Evolutionary conservation across 495 filamentous ascomycete species (phyloP).

Genomic region (Evansstolkia leycettana): DNA sequence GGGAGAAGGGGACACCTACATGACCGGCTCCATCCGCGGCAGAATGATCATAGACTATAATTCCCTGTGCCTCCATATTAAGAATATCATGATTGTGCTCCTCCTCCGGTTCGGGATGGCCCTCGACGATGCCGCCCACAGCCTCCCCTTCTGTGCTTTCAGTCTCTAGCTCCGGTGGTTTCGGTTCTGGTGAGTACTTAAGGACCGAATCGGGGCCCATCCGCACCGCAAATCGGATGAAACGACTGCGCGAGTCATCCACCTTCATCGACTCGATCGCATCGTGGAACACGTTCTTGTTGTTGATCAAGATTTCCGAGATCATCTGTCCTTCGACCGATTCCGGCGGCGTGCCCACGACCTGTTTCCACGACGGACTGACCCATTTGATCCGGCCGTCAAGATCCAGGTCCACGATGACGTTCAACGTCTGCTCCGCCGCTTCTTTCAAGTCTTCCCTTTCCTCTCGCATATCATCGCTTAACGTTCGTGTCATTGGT

Average conservation of each 20-base stretch:
- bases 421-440: conserved; percentile 89
- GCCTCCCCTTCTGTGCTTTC: conserved; percentile 5
- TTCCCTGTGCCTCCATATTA: conserved; percentile 87
- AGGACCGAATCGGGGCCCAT: conserved; percentile 59
- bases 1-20: conserved; percentile 47
- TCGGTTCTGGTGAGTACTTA: conserved; percentile 43
- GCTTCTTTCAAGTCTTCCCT: conserved; percentile 88
- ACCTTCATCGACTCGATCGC: conserved; percentile 79
- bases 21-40: conserved; percentile 73
- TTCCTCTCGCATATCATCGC: conserved; percentile 62
- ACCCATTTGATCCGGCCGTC: conserved; percentile 88
- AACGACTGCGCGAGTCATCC: conserved; percentile 86
- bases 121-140: conserved; percentile 21
- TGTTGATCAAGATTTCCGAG: conserved; percentile 66
- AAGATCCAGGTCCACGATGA: conserved; percentile 84
- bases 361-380: conserved; percentile 91
- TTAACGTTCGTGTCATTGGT: conserved; percentile 46
- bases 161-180: conserved; percentile 7
- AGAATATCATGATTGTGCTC: conserved; percentile 42
- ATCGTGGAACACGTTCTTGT: conserved; percentile 65
- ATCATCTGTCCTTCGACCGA: conserved; percentile 68
- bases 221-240: conserved; percentile 70
- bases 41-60: conserved; percentile 89
- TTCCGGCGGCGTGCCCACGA: conserved; percentile 67
- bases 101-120: conserved; percentile 28